Evolutionary conservation across 345 rosid species (phyloP).

Genomic region (Acer campestre): DNA sequence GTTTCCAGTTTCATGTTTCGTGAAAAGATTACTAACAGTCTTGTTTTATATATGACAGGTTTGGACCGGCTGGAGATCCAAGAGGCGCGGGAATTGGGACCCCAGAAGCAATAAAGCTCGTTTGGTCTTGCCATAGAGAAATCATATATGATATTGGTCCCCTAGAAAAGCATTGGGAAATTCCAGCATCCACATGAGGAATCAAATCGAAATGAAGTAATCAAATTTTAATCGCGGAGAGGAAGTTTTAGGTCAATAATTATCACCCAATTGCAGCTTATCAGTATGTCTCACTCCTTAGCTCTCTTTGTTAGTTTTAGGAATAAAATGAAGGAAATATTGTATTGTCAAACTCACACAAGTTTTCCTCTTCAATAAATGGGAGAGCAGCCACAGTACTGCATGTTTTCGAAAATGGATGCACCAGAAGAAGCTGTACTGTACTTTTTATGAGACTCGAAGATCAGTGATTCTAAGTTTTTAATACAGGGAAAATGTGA

Average conservation of each 20-base stretch:
- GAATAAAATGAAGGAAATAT: background rate
- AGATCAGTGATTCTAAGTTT: no score
- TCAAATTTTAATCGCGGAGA: background rate
- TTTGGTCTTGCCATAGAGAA: slow-evolving; percentile 98
- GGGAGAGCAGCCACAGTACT: no score
- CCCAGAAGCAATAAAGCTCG: slow-evolving; percentile 95
- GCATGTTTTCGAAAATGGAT: no score
- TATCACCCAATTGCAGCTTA: no score
- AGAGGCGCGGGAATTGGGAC: slow-evolving; percentile 99
- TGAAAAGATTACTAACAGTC: background rate
- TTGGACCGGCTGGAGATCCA: slow-evolving; percentile 98
- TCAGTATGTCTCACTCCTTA: background rate
- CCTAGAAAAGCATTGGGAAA: slow-evolving; percentile 67
- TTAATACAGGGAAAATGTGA: no score
- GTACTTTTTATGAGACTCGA: background rate
- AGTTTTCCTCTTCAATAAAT: no score
- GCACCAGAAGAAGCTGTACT: no score
- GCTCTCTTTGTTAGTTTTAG: background rate
- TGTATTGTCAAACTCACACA: background rate
- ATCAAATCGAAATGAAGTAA: background rate
- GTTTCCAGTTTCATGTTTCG: background rate
- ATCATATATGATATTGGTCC: slow-evolving; percentile 91
- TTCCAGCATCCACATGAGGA: slow-evolving; percentile 75
- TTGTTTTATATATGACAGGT: slow-evolving; percentile 49
- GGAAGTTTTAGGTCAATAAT: background rate